Evolutionary conservation across 2,329 filamentous ascomycete genomes (phyloP), one percentile per base, ranked within the genome.

Genomic region (Phaeosphaeriaceae sp.): DNA sequence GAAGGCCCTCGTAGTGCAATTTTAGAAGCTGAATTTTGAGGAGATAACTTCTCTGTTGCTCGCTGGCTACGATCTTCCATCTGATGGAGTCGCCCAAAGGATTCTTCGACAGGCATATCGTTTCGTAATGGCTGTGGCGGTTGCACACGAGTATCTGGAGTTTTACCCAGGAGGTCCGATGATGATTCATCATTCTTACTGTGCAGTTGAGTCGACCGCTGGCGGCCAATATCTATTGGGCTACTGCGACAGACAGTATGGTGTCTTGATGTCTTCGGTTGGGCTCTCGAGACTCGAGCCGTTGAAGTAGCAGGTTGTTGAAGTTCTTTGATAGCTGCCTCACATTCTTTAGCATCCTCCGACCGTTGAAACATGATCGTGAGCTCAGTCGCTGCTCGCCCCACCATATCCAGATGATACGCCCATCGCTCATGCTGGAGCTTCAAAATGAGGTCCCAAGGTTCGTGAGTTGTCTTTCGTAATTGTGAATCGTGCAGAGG

Each of bases 341-440:
- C 20, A 38, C 66, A 64, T 18, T 68, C 60, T 5, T 43, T 15
- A 21, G 68, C 63, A 36, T 69, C 61, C 1, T 33, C 28, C 2
- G 47, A 35, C 6, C 48, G 32, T 5, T 34, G 17, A 37, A 71
- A 66, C 7, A 64, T 34, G 13, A 72, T 50, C 5, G 52, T 61
- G 12, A 72, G 34, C 2, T 62, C 48, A 3, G 42, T 53, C 7
- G 53, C 65, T 5, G 34, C 34, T 29, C 47, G 58, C 30, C 55
- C 45, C 5, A 48, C 35, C 16, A 61, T 50, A 37, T 73, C 54
- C 16, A 70, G 42, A 21, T 41, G 44, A 45, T 68, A 72, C 13
- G 58, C 61, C 48, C 52, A 61, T 3, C 47, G 26, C 1, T 32
- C 35, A n/a, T 45, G n/a, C 16, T 38, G 40, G 32, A 66, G 51